Percentiles rank a stretch among this genome's conserved stretches.
Conservation (phyloP, 192 early-diverging fungal species). For the Thamnidium elegans region DNA sequence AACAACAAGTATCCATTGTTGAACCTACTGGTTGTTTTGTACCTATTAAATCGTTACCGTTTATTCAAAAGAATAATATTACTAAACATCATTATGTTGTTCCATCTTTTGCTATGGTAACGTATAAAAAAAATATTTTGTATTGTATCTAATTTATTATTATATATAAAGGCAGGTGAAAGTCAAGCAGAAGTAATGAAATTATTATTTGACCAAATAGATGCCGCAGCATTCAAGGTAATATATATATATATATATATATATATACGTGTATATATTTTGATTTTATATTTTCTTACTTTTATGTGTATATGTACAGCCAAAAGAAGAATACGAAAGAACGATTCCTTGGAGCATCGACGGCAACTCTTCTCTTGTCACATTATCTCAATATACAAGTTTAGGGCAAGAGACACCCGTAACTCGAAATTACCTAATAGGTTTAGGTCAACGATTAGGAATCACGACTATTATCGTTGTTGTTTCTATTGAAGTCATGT, state of each 20-base stretch:
- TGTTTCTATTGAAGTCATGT: slow-evolving; percentile 8
- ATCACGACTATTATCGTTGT: slow-evolving; percentile 8
- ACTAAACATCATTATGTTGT: slow-evolving; percentile 6
- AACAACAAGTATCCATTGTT: background rate
- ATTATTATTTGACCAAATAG: background rate
- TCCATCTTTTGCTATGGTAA: slow-evolving; percentile 4
- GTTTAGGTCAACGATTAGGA: slow-evolving; percentile 4
- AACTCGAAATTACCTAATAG: background rate
- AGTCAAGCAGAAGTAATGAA: background rate
- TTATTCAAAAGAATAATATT: background rate
- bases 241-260: too few species aligned
- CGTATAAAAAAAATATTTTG: background rate
- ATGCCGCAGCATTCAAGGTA: slow-evolving; percentile 3
- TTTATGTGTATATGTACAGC: background rate
- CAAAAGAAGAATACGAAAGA: slow-evolving; percentile 15
- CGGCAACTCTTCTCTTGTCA: background rate
- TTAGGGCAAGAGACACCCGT: background rate
- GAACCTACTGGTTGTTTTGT: background rate
- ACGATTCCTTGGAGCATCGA: background rate
- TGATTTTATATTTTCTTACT: background rate
- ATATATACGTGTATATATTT: too few species aligned
- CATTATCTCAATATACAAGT: slow-evolving; percentile 7
- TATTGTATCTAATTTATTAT: background rate
- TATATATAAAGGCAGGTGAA: background rate
- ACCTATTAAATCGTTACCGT: background rate